Evolutionary conservation across 768 basidiomycete genomes (phyloP), one percentile per base, ranked within the genome.

Genomic region (Myochromella boudieri): DNA sequence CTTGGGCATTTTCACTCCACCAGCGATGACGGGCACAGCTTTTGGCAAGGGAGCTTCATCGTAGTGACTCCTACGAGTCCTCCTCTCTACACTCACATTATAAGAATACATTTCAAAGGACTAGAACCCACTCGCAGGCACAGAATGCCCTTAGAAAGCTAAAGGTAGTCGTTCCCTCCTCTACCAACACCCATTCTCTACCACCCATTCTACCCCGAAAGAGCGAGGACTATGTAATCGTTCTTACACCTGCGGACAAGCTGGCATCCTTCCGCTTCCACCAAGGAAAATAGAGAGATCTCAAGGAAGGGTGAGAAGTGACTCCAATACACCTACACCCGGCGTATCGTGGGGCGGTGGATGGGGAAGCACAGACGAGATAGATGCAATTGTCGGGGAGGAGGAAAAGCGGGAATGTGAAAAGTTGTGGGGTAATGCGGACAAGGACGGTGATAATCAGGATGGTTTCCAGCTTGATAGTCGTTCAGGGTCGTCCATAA

Each of bases 1-100:
- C 67, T 85, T n/a, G 65, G 67, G 24, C 71, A 69, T 34, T 59
- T 78, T 39, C 3, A 37, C n/a, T n/a, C n/a, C n/a, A n/a, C n/a
- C 37, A 44, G 26, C 29, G 31, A 15, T n/a, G 21, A 7, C 44
- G 17, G 11, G 18, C 14, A 14, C 22, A 10, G 21, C 17, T 7
- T 3, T 20, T 15, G 22, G 7, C 11, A 14, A 12, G 9, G 14
- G 10, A 14, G n/a, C 4, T 15, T 21, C 8, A 12, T 17, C 14
- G 6, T 1, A 14, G 15, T 12, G 8, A n/a, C 4, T 7, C n/a
- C n/a, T n/a, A n/a, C n/a, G n/a, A n/a, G n/a, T n/a, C n/a, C n/a
- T n/a, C n/a, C n/a, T n/a, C n/a, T n/a, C n/a, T n/a, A n/a, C n/a
- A n/a, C n/a, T n/a, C n/a, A n/a, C 41, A 42, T 7, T 26, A 17